These are phyloP conservation scores for Scedosporium apiospermum DNA, from an alignment of 2,329 filamentous ascomycete species.

Conservation along the genomic window DNA sequence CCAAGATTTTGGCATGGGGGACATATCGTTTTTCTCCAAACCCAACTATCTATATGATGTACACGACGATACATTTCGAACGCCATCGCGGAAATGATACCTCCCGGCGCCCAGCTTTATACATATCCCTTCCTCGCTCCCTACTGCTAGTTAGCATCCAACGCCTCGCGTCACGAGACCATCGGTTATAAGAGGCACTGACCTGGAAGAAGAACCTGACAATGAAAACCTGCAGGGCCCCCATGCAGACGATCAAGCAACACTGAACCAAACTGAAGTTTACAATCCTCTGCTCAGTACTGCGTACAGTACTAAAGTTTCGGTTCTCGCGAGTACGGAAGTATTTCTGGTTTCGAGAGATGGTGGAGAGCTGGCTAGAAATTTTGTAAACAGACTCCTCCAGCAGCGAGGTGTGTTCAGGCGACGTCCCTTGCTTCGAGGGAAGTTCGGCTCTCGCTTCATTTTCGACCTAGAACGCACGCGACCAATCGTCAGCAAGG, in stretches of 20 bases:
- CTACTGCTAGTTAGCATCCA: conserved; percentile 23
- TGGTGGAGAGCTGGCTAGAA: conserved; percentile 84
- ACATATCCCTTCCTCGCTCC: conserved; percentile 62
- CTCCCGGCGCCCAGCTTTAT: conserved; percentile 25
- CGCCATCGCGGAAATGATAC: neutral
- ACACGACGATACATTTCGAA: neutral
- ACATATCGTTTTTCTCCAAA: neutral
- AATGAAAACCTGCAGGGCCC: conserved; percentile 90
- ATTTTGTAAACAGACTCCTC: conserved; percentile 96
- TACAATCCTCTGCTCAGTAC: conserved; percentile 91
- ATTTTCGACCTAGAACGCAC: conserved; percentile 66
- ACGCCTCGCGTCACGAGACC: conserved; percentile 1
- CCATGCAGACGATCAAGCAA: conserved; percentile 88
- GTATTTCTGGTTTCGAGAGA: conserved; percentile 97
- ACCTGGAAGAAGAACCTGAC: conserved; percentile 98
- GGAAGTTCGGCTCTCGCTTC: conserved; percentile 74
- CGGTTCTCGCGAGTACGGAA: conserved; percentile 98
- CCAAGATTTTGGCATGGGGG: neutral
- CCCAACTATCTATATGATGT: neutral
- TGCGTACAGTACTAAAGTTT: conserved; percentile 96
- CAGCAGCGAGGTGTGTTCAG: conserved; percentile 79
- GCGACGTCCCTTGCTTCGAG: conserved; percentile 76
- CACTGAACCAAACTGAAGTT: conserved; percentile 96
- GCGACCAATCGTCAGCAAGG: neutral
- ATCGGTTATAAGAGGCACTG: conserved; percentile 15